These are phyloP conservation scores for Pseudogymnoascus sp. DNA, from an alignment of 2,329 filamentous ascomycete genomes.

Conservation along the genomic window DNA sequence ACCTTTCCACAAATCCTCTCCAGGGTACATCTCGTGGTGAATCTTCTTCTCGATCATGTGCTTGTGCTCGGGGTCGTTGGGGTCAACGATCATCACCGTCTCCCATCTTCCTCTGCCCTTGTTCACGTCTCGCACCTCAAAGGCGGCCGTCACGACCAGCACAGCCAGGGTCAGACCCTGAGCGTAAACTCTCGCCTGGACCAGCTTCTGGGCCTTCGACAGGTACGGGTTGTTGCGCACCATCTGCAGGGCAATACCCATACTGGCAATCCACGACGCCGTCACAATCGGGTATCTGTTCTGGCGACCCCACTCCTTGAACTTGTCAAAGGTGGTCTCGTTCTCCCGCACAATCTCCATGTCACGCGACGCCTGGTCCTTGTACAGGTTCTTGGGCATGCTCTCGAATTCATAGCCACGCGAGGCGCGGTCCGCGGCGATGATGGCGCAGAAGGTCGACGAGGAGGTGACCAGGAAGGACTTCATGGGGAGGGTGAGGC, in stretches of 20 bases:
- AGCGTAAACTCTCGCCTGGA: slow-evolving; percentile 69
- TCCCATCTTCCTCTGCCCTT: slow-evolving; percentile 73
- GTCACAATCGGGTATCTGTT: slow-evolving; percentile 65
- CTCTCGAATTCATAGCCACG: slow-evolving; percentile 61
- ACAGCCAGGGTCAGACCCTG: slow-evolving; percentile 64
- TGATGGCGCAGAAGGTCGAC: slow-evolving; percentile 79
- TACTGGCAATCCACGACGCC: slow-evolving; percentile 57
- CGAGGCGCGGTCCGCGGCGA: slow-evolving; percentile 70
- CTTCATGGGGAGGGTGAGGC: slow-evolving; percentile 81
- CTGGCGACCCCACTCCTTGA: slow-evolving; percentile 62
- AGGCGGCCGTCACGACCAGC: slow-evolving; percentile 57
- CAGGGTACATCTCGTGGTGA: slow-evolving; percentile 78
- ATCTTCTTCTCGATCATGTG: slow-evolving; percentile 77
- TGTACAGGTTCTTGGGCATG: slow-evolving; percentile 61
- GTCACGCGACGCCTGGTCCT: slow-evolving; percentile 52
- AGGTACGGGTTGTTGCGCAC: slow-evolving; percentile 58
- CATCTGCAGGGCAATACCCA: slow-evolving; percentile 53
- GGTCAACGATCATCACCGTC: slow-evolving; percentile 73
- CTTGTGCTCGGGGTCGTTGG: slow-evolving; percentile 75
- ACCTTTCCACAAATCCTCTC: slow-evolving; percentile 91
- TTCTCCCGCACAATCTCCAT: slow-evolving; percentile 43
- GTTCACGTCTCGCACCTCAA: slow-evolving; percentile 68
- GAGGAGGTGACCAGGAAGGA: slow-evolving; percentile 79
- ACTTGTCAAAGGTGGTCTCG: slow-evolving; percentile 30
- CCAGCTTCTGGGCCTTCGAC: slow-evolving; percentile 57